Percentiles rank a stretch among this genome's conserved stretches.
These are phyloP conservation scores for Ogataea methanolica DNA, from an alignment of 805 yeast species.

Conservation along the genomic window DNA sequence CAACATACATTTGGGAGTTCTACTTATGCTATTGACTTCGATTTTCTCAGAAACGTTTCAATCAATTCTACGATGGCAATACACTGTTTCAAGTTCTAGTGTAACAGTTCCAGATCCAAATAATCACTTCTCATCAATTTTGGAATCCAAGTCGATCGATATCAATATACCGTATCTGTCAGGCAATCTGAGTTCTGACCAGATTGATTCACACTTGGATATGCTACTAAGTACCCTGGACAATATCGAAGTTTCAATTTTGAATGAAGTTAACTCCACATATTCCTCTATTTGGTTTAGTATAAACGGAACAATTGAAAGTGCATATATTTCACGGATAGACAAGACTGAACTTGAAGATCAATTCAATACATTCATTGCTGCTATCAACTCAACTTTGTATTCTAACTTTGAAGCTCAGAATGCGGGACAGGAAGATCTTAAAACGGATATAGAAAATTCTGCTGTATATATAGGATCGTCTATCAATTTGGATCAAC, in stretches of 20 bases:
- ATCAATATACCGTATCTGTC: not conserved
- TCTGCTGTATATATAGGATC: constrained; percentile 14
- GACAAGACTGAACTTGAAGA: not conserved
- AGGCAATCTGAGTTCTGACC: not conserved
- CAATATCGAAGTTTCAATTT: constrained; percentile 5
- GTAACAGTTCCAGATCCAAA: too few species aligned
- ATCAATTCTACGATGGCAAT: not conserved
- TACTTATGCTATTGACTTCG: not conserved
- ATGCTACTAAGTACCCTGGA: not conserved
- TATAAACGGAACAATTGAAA: constrained; percentile 8
- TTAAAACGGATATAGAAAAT: constrained; percentile 7
- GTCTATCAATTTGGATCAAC: constrained; percentile 4
- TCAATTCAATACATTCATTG: constrained; percentile 2
- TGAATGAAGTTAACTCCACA: too few species aligned
- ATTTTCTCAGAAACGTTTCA: not conserved
- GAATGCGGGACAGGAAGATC: constrained; percentile 2
- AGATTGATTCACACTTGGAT: not conserved
- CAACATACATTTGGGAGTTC: not conserved
- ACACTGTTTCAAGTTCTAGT: too few species aligned
- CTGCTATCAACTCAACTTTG: constrained; percentile 8
- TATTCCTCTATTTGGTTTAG: not conserved
- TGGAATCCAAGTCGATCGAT: not conserved
- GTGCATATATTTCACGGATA: not conserved
- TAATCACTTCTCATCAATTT: not conserved
- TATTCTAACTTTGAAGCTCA: constrained; percentile 6